phyloP scores from a whole-genome alignment of 1,139 yeast species.

The Candida tropicalis region DNA sequence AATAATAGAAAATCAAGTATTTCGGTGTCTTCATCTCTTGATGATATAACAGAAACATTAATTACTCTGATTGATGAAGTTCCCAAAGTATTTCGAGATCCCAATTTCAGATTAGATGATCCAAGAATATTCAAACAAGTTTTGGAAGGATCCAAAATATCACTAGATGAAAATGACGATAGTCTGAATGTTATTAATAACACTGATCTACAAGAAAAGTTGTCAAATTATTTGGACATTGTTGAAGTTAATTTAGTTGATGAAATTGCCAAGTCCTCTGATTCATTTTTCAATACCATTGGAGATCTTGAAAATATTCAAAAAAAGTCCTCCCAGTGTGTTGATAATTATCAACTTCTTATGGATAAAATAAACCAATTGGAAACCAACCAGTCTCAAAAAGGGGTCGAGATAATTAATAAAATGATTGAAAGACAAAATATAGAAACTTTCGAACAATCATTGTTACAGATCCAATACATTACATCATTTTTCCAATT shows the following conservation, averaged over 20 bases:
- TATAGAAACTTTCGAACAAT: conserved; percentile 62
- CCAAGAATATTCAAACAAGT: conserved; percentile 83
- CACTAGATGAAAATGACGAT: conserved; percentile 25
- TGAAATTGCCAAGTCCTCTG: conserved; percentile 84
- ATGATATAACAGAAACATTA: conserved; percentile 14
- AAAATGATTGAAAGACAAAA: conserved; percentile 59
- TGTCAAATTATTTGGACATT: conserved; percentile 80
- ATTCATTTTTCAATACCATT: conserved; percentile 80
- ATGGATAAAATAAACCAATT: conserved; percentile 41
- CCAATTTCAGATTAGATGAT: conserved; percentile 80
- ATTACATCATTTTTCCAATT: conserved; percentile 52
- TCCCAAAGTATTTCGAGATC: conserved; percentile 69
- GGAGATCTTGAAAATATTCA: conserved; percentile 73
- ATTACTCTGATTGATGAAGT: conserved; percentile 35
- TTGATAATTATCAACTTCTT: conserved; percentile 50
- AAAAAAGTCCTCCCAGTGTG: conserved; percentile 54
- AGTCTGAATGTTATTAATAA: conserved; percentile 34
- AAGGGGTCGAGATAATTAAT: conserved; percentile 56
- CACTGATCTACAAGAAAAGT: conserved; percentile 70
- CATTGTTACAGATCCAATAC: conserved; percentile 63
- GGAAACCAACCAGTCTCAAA: conserved; percentile 52
- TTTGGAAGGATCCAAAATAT: conserved; percentile 53
- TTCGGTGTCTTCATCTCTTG: conserved; percentile 20
- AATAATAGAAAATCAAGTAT: conserved; percentile 9
- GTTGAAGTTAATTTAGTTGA: conserved; percentile 80